These are phyloP conservation scores for Phytopythium mirpurense DNA, from an alignment of 352 stramenopile genomes.

Conservation along the genomic window DNA sequence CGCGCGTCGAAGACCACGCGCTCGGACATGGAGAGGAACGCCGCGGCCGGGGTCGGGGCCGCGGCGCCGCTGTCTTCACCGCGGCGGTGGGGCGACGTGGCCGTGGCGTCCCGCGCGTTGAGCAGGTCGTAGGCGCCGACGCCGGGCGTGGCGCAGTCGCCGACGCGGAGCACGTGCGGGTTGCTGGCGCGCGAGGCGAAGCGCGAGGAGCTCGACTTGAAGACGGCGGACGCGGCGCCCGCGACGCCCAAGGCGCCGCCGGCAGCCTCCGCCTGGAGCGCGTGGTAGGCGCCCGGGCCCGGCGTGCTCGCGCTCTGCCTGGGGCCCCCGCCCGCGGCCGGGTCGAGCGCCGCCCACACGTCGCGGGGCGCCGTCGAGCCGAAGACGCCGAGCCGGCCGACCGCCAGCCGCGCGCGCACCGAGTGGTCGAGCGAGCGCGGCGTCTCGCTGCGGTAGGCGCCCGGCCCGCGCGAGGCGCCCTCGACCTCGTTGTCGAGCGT, in stretches of 20 bases:
- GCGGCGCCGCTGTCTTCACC: neutral
- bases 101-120: neutral
- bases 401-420: slow-evolving; percentile 37
- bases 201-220: slow-evolving; percentile 51
- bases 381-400: slow-evolving; percentile 68
- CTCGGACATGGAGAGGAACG: slow-evolving; percentile 42
- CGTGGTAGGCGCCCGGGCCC: slow-evolving; percentile 52
- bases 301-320: slow-evolving; percentile 33
- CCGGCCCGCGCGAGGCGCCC: slow-evolving; percentile 29
- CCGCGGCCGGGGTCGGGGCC: neutral
- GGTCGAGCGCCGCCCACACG: slow-evolving; percentile 57
- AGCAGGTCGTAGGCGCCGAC: slow-evolving; percentile 53
- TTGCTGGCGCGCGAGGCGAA: slow-evolving; percentile 23
- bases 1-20: slow-evolving; percentile 36
- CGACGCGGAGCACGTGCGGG: slow-evolving; percentile 49
- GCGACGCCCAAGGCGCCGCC: neutral
- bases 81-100: neutral
- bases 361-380: slow-evolving; percentile 70
- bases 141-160: slow-evolving; percentile 26
- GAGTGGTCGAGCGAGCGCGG: slow-evolving; percentile 49
- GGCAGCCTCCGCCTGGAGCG: neutral
- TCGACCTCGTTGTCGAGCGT: slow-evolving; percentile 9
- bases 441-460: slow-evolving; percentile 57
- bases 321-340: slow-evolving; percentile 20
- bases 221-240: slow-evolving; percentile 25